Evolutionary conservation across 2,329 filamentous ascomycete species (phyloP), one percentile per base, ranked within the genome.

Genomic region (Claviceps digitariae): DNA sequence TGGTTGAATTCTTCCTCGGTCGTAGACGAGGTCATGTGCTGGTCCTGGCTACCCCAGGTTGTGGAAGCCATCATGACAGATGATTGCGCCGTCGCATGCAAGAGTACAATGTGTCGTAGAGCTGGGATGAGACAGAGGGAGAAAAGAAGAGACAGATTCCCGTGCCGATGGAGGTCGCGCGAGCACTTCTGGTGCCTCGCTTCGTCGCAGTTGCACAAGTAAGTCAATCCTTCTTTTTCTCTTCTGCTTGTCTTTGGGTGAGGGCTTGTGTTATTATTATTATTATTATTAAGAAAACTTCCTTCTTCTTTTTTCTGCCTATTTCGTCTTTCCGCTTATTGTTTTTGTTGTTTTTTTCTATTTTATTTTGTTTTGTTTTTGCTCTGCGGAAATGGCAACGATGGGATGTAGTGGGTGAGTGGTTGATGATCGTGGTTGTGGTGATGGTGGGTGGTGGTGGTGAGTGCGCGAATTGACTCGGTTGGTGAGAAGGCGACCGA

Each of bases 1-100:
- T 83, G 79, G 57, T 81, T 74, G 62, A 84, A 83, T 41, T 82
- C 80, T 63, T 83, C 80, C 48, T 83, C 79, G 50, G 71, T 64
- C 21, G 50, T 23, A 6, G 72, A 59, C 12, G 72, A 64, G 29
- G 75, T 69, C 65, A 81, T 70, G 55, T 71, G 69, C 61, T 80
- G 76, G 60, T 81, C 78, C 62, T 79, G 75, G 50, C 72, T 71
- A 59, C 75, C 75, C 81, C 80, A 83, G 57, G 67, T 64, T 54
- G 70, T 66, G 51, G 76, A 72, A 59, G 75, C 71, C 75, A 81
- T 79, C 69, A 73, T 77, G 65, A 57, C 59, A 55, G 48, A 36
- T 20, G 17, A 27, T 45, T 45, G 41, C 29, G 41, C 40, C 50
- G 41, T 23, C 29, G 15, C 41, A 45, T 25, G 29, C 50, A 50